Evolutionary conservation across 2,329 filamentous ascomycete genomes (phyloP).

Genomic region (Ilyonectria sp.): DNA sequence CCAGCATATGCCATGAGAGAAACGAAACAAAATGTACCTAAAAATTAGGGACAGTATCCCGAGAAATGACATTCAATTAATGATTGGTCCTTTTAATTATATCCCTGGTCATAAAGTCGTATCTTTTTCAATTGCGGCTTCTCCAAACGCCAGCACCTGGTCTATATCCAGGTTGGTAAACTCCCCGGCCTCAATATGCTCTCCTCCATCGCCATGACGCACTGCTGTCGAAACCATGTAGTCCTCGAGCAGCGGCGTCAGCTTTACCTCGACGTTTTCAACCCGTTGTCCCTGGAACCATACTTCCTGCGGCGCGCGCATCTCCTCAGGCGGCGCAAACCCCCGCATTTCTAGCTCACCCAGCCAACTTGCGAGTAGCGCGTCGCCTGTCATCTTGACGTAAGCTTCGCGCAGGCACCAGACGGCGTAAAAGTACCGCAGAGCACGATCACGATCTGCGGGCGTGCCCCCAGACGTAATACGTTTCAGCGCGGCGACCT

Average conservation of each 20-base stretch:
- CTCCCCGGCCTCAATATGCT: conserved; percentile 57
- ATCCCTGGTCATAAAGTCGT: conserved; percentile 20
- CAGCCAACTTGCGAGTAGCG: conserved; percentile 81
- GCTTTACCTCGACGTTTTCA: conserved; percentile 53
- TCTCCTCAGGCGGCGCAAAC: conserved; percentile 69
- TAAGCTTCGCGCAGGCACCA: conserved; percentile 88
- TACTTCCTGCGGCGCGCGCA: conserved; percentile 46
- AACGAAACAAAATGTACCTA: conserved; percentile 11
- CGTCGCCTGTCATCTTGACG: conserved; percentile 87
- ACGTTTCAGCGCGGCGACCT: conserved; percentile 74
- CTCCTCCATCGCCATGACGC: conserved; percentile 58
- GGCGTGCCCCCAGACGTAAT: conserved; percentile 48
- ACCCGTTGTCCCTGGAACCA: conserved; percentile 51
- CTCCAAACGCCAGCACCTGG: conserved; percentile 61
- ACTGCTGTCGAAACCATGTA: conserved; percentile 71
- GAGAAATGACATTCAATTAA: background rate
- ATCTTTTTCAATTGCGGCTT: conserved; percentile 43
- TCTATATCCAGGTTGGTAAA: conserved; percentile 62
- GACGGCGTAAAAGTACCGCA: conserved; percentile 81
- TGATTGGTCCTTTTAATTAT: conserved; percentile 1
- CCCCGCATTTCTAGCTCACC: conserved; percentile 77
- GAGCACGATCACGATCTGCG: conserved; percentile 64
- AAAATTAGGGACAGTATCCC: background rate
- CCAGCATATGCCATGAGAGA: conserved; percentile 13
- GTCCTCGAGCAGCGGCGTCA: conserved; percentile 62